A percentile compares a stretch with the other conserved stretches of the same genome.
Conservation (phyloP, 1,139 yeast species). For the Pichia sp. region DNA sequence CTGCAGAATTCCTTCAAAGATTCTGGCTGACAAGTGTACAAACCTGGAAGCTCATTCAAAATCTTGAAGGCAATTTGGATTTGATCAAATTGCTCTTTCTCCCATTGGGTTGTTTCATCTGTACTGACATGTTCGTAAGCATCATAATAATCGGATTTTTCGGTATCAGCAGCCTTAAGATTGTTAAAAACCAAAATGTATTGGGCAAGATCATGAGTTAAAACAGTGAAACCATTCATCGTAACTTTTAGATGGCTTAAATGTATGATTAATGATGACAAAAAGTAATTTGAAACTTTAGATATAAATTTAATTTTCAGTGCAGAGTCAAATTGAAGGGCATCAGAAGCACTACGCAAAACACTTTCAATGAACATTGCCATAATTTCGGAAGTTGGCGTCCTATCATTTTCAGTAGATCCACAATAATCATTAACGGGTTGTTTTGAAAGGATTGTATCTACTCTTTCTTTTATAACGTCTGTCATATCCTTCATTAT, state of each 20-base stretch:
- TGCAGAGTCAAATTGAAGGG: slow-evolving; percentile 19
- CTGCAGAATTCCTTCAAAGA: slow-evolving; percentile 72
- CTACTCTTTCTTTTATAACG: slow-evolving; percentile 42
- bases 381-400: slow-evolving; percentile 62
- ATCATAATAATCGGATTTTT: background rate
- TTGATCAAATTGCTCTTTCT: slow-evolving; percentile 21
- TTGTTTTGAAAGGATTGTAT: slow-evolving; percentile 50
- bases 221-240: slow-evolving; percentile 75
- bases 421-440: slow-evolving; percentile 51
- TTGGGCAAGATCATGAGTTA: slow-evolving; percentile 79
- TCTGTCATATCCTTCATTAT: slow-evolving; percentile 57
- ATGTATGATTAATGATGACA: slow-evolving; percentile 61
- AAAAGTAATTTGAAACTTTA: slow-evolving; percentile 56
- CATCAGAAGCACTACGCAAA: slow-evolving; percentile 14
- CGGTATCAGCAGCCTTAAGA: slow-evolving; percentile 33
- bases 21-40: slow-evolving; percentile 75
- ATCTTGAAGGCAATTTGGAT: slow-evolving; percentile 66
- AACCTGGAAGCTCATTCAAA: slow-evolving; percentile 75
- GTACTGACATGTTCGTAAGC: background rate
- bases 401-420: slow-evolving; percentile 47
- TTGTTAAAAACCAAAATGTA: slow-evolving; percentile 68
- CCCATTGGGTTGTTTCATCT: slow-evolving; percentile 6
- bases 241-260: slow-evolving; percentile 71
- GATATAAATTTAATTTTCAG: slow-evolving; percentile 21
- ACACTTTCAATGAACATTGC: slow-evolving; percentile 38